Percentiles rank a stretch among this genome's conserved stretches.
These are phyloP conservation scores for Curvularia eragrostidis DNA, from an alignment of 2,329 filamentous ascomycete genomes.

Conservation along the genomic window DNA sequence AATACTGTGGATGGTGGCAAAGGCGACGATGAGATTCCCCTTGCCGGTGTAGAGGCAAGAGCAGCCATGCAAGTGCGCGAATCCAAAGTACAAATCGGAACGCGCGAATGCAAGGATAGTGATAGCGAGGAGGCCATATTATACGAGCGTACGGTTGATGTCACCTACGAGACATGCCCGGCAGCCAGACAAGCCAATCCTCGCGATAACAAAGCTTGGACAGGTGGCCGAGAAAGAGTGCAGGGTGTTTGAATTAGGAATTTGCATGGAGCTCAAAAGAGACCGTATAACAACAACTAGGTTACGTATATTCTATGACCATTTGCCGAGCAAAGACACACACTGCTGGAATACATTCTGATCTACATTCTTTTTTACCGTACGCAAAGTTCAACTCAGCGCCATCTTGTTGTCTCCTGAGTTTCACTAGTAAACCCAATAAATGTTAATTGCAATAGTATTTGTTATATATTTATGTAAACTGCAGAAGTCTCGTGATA, in stretches of 20 bases:
- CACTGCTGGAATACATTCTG: neutral
- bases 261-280: neutral
- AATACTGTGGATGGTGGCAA: slow-evolving; percentile 21
- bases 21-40: slow-evolving; percentile 16
- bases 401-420: neutral
- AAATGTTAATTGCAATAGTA: neutral
- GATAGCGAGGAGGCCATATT: slow-evolving; percentile 31
- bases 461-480: neutral
- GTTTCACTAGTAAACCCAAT: neutral
- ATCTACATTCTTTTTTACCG: neutral
- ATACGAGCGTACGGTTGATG: slow-evolving; percentile 28
- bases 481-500: neutral
- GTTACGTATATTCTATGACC: neutral
- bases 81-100: slow-evolving; percentile 4
- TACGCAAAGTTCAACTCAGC: neutral
- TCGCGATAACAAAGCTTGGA: slow-evolving; percentile 4
- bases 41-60: slow-evolving; percentile 2
- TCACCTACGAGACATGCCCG: slow-evolving; percentile 19
- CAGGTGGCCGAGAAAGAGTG: neutral
- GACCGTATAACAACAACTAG: neutral
- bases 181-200: slow-evolving; percentile 4
- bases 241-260: neutral
- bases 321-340: neutral
- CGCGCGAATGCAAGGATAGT: slow-evolving; percentile 11
- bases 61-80: slow-evolving; percentile 1